Evolutionary conservation across 345 rosid species (phyloP), one percentile per base, ranked within the genome.

Genomic region (Salix arbutifolia): DNA sequence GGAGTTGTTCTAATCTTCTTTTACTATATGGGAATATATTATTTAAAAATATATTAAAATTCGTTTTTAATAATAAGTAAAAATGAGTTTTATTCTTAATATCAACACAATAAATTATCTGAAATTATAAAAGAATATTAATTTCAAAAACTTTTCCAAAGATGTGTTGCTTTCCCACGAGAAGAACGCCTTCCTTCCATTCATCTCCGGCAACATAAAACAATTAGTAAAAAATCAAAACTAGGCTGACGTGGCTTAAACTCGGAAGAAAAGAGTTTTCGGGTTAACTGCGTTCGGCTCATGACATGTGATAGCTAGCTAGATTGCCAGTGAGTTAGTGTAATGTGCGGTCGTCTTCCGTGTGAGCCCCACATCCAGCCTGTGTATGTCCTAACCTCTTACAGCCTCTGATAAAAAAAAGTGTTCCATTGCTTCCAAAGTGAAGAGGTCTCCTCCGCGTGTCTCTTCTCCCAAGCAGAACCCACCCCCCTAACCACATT

Each of bases 341-440:
- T 42, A 14, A 18, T 62, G n/a, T 37, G 14, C 28, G 0, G 64
- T 23, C 13, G 67, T 12, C 16, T 38, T 52, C 67, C 77, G 83
- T 66, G 90, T 78, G 75, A 89, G 16, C 85, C 90, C 90, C 79
- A 74, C 80, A 0, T 53, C 88, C 91, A 86, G 89, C 64, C 93
- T 88, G 91, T 68, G 12, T 31, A 13, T n/a, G 64, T 85, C 82
- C 67, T 12, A 69, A 21, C 73, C 62, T 23, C 6, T 2, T 62
- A 7, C 13, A 14, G 2, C 1, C 4, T 12, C 11, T 5, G 37
- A 35, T 35, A 10, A 58, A 3, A 3, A 56, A 58, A 50, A 28
- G 52, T 67, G 65, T 61, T 35, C 8, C 80, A 35, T 35, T 46
- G 7, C 64, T 35, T 25, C 53, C n/a, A 12, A 23, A 58, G 28